These are phyloP conservation scores for Escovopsis weberi DNA, from an alignment of 2,329 filamentous ascomycete genomes.

Conservation along the genomic window DNA sequence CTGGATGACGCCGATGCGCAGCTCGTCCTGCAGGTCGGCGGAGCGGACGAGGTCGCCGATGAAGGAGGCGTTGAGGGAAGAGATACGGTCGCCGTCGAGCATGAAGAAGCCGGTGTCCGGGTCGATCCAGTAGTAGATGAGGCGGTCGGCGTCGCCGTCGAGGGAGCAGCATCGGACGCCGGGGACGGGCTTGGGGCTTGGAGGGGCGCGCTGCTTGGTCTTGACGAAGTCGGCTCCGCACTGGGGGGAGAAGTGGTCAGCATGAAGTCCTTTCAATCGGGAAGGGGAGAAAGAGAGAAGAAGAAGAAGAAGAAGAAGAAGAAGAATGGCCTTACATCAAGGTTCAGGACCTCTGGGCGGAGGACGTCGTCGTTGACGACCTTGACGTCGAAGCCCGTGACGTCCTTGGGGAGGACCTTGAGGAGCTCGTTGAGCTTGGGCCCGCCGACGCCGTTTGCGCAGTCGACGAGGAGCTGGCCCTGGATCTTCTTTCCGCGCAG, in stretches of 20 bases:
- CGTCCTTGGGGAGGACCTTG: slow-evolving; percentile 60
- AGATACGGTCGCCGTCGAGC: slow-evolving; percentile 92
- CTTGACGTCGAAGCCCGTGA: slow-evolving; percentile 63
- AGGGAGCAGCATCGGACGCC: slow-evolving; percentile 77
- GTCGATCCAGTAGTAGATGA: slow-evolving; percentile 91
- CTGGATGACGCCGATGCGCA: slow-evolving; percentile 89
- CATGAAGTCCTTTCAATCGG: not conserved
- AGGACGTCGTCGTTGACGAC: slow-evolving; percentile 89
- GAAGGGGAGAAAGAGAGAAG: not conserved
- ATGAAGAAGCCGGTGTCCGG: slow-evolving; percentile 74
- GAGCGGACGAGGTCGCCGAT: slow-evolving; percentile 75
- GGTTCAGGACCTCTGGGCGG: slow-evolving; percentile 76
- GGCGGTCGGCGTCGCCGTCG: slow-evolving; percentile 87
- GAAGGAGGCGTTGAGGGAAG: slow-evolving; percentile 84
- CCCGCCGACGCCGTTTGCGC: slow-evolving; percentile 91
- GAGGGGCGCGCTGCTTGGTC: slow-evolving; percentile 84
- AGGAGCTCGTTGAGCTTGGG: slow-evolving; percentile 79
- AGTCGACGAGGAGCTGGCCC: slow-evolving; percentile 73
- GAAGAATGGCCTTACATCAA: slow-evolving; percentile 45
- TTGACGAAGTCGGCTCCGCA: slow-evolving; percentile 97
- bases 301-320: too few species aligned
- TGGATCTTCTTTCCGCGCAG: slow-evolving; percentile 62
- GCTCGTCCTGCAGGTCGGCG: slow-evolving; percentile 61
- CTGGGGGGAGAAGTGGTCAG: slow-evolving; percentile 23
- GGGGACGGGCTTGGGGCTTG: slow-evolving; percentile 60